Base-by-base conservation (phyloP, 352 stramenopile genomes). In the Phytophthora sp. region DNA sequence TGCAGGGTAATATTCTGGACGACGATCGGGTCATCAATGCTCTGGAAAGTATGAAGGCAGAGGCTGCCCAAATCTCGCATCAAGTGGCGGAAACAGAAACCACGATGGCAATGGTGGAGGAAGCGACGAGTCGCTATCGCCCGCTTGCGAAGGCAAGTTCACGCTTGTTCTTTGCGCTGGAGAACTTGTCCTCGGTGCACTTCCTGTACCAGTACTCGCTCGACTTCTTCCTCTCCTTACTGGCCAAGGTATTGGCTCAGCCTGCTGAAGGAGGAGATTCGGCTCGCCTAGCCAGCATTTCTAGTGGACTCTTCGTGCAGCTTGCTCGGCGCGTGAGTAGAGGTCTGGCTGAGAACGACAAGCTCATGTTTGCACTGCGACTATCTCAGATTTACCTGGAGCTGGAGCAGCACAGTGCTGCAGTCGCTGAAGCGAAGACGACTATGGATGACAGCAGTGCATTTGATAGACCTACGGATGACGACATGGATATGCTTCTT, bases 171-270 rank as follows among this genome's bases (percentile, higher is more conserved):
- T 99, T 98, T 67, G 82, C 93, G 16, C 64, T 98, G 35, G 97
- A 98, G 44, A 94, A 86, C 24, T 85, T 99, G 41, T 91, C 89
- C 31, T 91, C 96, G n/a, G 88, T 99, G 21, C 96, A 98, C 77
- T 99, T 99, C 66, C 75, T 99, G 39, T 99, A 99, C 79, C 97
- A 99, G 72, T 99, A 98, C 72, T 99, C 94, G 61, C 80, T 99
- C 0, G 84, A 89, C n/a, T 98, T 98, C 53, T 99, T 99, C 74
- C 89, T 99, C 42, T 86, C 86, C n/a, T 86, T 99, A 27, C 76
- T 99, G 21, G 88, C 94, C 8, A 88, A 90, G 63, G 96, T 99
- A 21, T 80, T 99, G 12, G 63, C 76, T 8, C 68, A 78, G 15
- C 71, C 80, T 7, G 59, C 24, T 24, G 38, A 73, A 53, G 57